Evolutionary conservation across 2,329 filamentous ascomycete genomes (phyloP), one percentile per base, ranked within the genome.

Genomic region (Dichotomopilus funicola): DNA sequence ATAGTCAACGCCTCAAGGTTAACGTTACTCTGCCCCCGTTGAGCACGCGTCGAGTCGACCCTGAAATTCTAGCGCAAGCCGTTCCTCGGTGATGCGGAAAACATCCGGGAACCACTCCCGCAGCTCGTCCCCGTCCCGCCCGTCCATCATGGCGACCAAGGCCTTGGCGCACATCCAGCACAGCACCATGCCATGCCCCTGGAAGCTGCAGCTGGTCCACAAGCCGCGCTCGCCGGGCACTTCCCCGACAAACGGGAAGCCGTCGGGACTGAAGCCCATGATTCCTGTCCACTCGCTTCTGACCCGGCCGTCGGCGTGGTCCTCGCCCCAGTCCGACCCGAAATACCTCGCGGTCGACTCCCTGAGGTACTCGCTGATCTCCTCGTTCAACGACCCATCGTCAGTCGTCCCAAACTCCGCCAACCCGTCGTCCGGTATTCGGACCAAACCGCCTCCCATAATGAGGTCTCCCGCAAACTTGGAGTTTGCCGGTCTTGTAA

Each of bases 131-230:
- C 62, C 66, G 34, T 71, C 67, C 2, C 64, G 59, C 1, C 65
- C 70, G 41, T 67, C 61, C 59, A 84, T 75, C 78, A 85, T 82
- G 35, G 71, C 68, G 1, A 75, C 78, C 56, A 87, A 62, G 0
- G 78, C 83, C 61, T 78, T 75, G 0, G 82, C 82, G 34, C 77
- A 79, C 65, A 82, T 78, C 71, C 82, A 79, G 53, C 81, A 81
- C 36, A 82, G 67, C 1, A 83, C 83, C 84, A 86, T 87, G 0
- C 83, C 82, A 65, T 87, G 82, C 1, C 85, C 85, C 60, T 85
- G 83, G 60, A 87, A 87, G 5, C 80, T 77, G 3, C 78, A 80
- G 36, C 76, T 73, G 1, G 83, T 70, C 73, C 78, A 85, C 27
- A 86, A 63, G 0, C 75, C 50, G 75, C 70, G 60, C 43, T 74